Evolutionary conservation across 352 stramenopile species (phyloP), one percentile per base, ranked within the genome.

Genomic region (Phytophthora meadii): DNA sequence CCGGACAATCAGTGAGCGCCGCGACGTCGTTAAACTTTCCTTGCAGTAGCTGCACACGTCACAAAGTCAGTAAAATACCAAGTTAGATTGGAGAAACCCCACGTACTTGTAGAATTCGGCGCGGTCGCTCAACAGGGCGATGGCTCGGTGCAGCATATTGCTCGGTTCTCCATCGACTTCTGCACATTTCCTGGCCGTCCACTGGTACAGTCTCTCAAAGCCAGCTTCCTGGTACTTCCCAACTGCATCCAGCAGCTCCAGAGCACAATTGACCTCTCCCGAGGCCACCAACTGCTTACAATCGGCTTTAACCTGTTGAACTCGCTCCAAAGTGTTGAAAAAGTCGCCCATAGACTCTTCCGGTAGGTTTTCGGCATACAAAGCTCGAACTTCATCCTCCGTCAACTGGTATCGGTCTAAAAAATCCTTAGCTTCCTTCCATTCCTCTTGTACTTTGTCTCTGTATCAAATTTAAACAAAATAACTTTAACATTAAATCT

Each of bases 171-270:
- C 70, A 12, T 90, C 81, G 30, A 94, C 75, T 45, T 88, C 71
- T 5, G 69, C 72, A 62, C 91, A 97, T 32, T 95, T 87, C 24
- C 67, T 76, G 11, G 90, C 81, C 5, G 95, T 90, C 92, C 92
- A 98, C 25, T 87, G 65, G 70, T 97, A 98, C 54, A 98, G 61
- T 17, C 80, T 60, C 60, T 96, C 83, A 54, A 95, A 97, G 0
- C 88, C 92, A n/a, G 73, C 65, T 49, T 96, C 89, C 42, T 97
- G 87, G 67, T 93, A 85, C 60, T 84, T 84, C 32, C 81, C 80
- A 19, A 97, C 77, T 0, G 78, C 58, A 34, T 98, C 90, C 28
- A 98, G 67, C 28, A 97, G 82, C 73, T 98, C 92, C 45, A 97
- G 68, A 50, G 85, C 79, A 68, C 82, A 89, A 44, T 63, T 68